Evolutionary conservation across 208 protist genomes (phyloP), one percentile per base, ranked within the genome.

Genomic region (Acanthamoeba culbertsoni): DNA sequence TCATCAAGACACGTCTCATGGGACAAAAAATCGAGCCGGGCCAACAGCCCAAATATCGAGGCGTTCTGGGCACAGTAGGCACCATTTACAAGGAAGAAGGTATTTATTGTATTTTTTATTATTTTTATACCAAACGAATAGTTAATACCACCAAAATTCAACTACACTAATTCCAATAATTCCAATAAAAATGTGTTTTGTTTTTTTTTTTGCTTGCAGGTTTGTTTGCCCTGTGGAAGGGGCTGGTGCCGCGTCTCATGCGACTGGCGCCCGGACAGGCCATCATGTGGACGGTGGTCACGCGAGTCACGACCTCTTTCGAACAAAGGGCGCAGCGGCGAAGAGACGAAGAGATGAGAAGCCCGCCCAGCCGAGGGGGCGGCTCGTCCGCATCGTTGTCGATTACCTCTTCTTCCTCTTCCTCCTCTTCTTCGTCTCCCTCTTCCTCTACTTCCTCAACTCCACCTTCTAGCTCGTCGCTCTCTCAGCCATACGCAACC

Each of bases 251-350:
- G 31, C 77, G 77, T 28, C 51, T 88, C 16, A 55, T 88, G 77
- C 77, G 77, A 88, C 77, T 88, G 77, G 77, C 77, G 28, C 77
- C 77, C 12, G 77, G 77, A 7, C 77, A 88, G 48, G 77, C 77
- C 12, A 88, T 88, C 77, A 88, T 88, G 77, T 88, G 77, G 77
- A 88, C 77, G 33, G 77, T 88, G 43, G 77, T 88, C 20, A 88
- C 77, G 48, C 77, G 77, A 33, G 51, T 88, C 12, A 88, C 77
- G 8, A 88, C 77, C 51, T 88, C 55, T 48, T 88, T 88, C 33
- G 77, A 88, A 23, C 20, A 88, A 12, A 7, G 43, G 48, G 48
- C 43, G 12, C 43, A 63, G 77, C 77, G 77, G 45, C 43, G 77
- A 88, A 57, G 42, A 10, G 68, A 68, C 1, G 68, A 79, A 40